Evolutionary conservation across 2,329 filamentous ascomycete species (phyloP).

Genomic region (Colletotrichum sp.): DNA sequence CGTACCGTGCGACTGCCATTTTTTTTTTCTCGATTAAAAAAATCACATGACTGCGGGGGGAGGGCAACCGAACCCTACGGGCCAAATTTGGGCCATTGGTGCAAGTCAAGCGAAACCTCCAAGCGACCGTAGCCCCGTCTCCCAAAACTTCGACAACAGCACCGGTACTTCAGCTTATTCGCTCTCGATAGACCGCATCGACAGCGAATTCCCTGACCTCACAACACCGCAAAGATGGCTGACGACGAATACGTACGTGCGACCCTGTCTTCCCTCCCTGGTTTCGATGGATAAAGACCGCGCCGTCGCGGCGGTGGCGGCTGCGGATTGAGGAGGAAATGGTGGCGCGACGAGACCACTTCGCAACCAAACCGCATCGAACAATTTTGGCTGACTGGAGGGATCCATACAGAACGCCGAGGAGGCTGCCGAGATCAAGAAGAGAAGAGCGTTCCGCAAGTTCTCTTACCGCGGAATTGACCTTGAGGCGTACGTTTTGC

Average conservation of each 20-base stretch:
- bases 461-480: slow-evolving; percentile 99
- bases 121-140: slow-evolving; percentile 13
- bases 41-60: slow-evolving; percentile 19
- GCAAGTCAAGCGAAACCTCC: slow-evolving; percentile 20
- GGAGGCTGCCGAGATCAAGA: slow-evolving; percentile 99
- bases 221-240: slow-evolving; percentile 72
- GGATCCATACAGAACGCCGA: slow-evolving; percentile 77
- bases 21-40: neutral
- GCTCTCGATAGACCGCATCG: slow-evolving; percentile 46
- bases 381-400: slow-evolving; percentile 30
- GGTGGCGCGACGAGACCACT: neutral
- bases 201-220: slow-evolving; percentile 47
- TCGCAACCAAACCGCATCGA: neutral
- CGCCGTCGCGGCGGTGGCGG: neutral
- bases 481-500: slow-evolving; percentile 88
- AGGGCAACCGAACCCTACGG: slow-evolving; percentile 22
- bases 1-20: neutral
- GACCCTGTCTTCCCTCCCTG: slow-evolving; percentile 20
- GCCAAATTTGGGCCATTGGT: neutral
- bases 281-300: neutral
- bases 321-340: neutral
- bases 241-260: slow-evolving; percentile 84
- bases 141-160: slow-evolving; percentile 18
- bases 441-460: slow-evolving; percentile 99
- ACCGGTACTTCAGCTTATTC: slow-evolving; percentile 35